A percentile compares a stretch with the other conserved stretches of the same genome.
phyloP scores from a whole-genome alignment of 2,329 filamentous ascomycete genomes.

The Thyridium curvatum region DNA sequence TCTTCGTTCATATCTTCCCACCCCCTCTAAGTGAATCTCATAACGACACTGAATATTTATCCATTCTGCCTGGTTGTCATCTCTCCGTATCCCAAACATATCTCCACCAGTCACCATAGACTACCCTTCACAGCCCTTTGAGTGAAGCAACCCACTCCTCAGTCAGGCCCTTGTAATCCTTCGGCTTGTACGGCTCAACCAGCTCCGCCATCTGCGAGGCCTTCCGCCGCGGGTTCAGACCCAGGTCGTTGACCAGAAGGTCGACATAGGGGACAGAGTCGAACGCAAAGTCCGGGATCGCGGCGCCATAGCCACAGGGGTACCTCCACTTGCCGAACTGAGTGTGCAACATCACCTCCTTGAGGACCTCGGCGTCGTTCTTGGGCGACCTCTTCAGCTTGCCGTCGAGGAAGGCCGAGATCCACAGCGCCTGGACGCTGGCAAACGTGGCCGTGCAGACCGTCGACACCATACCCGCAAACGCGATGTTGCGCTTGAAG shows the following conservation, averaged over 20 bases:
- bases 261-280: conserved; percentile 50
- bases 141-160: too few species aligned
- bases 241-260: conserved; percentile 12
- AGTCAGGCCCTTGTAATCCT: conserved; percentile 16
- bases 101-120: too few species aligned
- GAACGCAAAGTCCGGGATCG: conserved; percentile 51
- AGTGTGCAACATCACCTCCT: conserved; percentile 41
- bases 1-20: too few species aligned
- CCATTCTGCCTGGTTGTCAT: too few species aligned
- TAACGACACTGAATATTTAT: too few species aligned
- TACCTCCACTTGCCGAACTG: conserved; percentile 51
- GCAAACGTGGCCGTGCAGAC: conserved; percentile 34
- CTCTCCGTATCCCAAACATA: too few species aligned
- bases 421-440: conserved; percentile 52
- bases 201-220: conserved; percentile 7
- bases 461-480: conserved; percentile 36
- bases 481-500: conserved; percentile 33
- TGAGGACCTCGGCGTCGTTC: too few species aligned
- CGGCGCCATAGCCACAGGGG: conserved; percentile 42
- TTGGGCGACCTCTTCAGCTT: too few species aligned
- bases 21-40: too few species aligned
- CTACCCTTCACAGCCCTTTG: too few species aligned
- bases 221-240: conserved; percentile 11
- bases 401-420: conserved; percentile 56
- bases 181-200: conserved; percentile 5